Evolutionary conservation across 768 basidiomycete species (phyloP).

Genomic region (Xerocomus potaroensis): DNA sequence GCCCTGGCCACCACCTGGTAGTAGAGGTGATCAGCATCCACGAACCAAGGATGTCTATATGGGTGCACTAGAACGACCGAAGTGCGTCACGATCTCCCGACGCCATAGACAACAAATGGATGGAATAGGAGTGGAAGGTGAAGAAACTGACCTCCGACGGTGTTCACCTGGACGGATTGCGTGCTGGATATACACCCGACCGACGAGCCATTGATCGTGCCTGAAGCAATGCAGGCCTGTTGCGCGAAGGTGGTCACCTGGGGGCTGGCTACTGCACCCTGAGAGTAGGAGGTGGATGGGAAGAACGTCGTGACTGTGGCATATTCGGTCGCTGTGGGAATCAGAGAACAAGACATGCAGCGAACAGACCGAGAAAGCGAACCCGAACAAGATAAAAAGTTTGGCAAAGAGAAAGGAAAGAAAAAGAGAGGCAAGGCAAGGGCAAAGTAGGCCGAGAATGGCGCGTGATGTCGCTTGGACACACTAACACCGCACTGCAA

Average conservation of each 20-base stretch:
- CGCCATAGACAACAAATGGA: neutral
- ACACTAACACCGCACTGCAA: neutral
- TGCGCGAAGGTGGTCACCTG: conserved; percentile 32
- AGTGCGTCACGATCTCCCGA: conserved; percentile 18
- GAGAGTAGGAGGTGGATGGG: conserved; percentile 35
- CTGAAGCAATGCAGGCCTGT: conserved; percentile 32
- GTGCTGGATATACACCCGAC: conserved; percentile 29
- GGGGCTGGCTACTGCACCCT: conserved; percentile 29
- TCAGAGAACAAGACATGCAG: conserved; percentile 37
- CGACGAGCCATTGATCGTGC: conserved; percentile 19
- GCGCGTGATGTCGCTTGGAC: neutral
- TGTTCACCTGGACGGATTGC: conserved; percentile 28
- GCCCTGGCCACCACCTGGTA: conserved; percentile 27
- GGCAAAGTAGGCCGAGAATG: neutral
- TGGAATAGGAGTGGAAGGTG: neutral
- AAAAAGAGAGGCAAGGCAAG: neutral
- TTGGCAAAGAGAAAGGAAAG: neutral
- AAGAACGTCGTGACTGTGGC: conserved; percentile 33
- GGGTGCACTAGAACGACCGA: neutral
- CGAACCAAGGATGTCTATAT: conserved; percentile 2
- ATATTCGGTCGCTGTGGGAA: conserved; percentile 42
- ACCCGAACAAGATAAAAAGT: neutral
- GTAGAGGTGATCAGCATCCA: conserved; percentile 13
- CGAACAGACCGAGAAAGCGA: neutral
- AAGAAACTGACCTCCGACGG: conserved; percentile 33